These are phyloP conservation scores for Phytophthora boehmeriae DNA, from an alignment of 352 stramenopile species.

Conservation along the genomic window DNA sequence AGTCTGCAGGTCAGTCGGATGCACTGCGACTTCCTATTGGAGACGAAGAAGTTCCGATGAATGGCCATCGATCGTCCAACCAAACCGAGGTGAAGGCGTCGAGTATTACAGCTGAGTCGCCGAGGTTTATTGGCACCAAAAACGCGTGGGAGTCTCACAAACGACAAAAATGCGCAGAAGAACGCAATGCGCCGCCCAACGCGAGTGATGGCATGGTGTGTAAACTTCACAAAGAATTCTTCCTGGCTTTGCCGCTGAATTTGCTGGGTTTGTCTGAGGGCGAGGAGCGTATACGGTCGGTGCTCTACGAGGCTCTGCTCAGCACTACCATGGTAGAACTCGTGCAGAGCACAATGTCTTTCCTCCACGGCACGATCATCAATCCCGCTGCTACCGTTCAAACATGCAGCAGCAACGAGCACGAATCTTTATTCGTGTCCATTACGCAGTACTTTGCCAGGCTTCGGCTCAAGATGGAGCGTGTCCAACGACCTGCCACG, in stretches of 20 bases:
- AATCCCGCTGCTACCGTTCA: constrained; percentile 9
- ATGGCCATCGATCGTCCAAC: constrained; percentile 7
- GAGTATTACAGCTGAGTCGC: constrained; percentile 4
- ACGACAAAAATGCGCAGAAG: constrained; percentile 50
- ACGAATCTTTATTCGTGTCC: constrained; percentile 53
- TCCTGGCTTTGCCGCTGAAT: constrained; percentile 44
- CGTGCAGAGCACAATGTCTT: constrained; percentile 34
- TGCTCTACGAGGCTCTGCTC: constrained; percentile 37
- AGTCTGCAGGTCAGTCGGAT: constrained; percentile 34
- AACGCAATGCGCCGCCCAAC: constrained; percentile 40
- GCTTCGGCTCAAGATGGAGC: constrained; percentile 29
- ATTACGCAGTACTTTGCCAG: constrained; percentile 41
- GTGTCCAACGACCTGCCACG: constrained; percentile 8
- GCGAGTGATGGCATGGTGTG: constrained; percentile 35
- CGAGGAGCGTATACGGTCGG: constrained; percentile 29
- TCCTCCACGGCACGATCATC: constrained; percentile 56
- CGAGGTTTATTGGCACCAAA: constrained; percentile 35
- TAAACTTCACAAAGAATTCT: constrained; percentile 59
- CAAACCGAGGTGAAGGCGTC: constrained; percentile 3
- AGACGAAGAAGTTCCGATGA: constrained; percentile 13
- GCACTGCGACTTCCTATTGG: constrained; percentile 38
- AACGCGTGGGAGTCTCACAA: constrained; percentile 41
- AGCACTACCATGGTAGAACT: constrained; percentile 40
- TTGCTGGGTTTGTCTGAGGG: constrained; percentile 45
- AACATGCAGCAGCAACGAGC: constrained; percentile 8